phyloP scores from a whole-genome alignment of 371 early-diverging fungal genomes.

The Mucor racemosus region DNA sequence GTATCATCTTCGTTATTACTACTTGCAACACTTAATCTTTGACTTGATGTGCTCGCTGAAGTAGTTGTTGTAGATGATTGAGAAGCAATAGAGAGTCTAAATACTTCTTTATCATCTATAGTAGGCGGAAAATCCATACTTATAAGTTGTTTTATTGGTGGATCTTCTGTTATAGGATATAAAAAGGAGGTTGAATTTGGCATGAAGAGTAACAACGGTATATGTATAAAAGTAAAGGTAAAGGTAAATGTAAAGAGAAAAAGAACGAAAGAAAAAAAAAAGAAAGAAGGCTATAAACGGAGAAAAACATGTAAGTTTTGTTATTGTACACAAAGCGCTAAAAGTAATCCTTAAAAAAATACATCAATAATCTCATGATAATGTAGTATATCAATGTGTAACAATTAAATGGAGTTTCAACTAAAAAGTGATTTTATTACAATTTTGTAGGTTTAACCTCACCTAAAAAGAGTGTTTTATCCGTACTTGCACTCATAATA shows the following conservation, averaged over 20 bases:
- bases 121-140: slow-evolving; percentile 20
- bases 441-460: slow-evolving; percentile 66
- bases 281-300: slow-evolving; percentile 5
- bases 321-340: neutral
- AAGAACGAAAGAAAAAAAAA: slow-evolving; percentile 9
- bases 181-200: neutral
- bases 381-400: neutral
- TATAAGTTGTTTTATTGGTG: slow-evolving; percentile 12
- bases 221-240: slow-evolving; percentile 10
- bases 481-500: slow-evolving; percentile 83
- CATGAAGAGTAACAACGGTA: neutral
- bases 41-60: slow-evolving; percentile 30
- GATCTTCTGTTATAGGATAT: neutral
- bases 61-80: slow-evolving; percentile 39
- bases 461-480: slow-evolving; percentile 88
- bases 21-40: slow-evolving; percentile 36
- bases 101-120: slow-evolving; percentile 22
- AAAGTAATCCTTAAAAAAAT: neutral
- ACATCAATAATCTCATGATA: slow-evolving; percentile 6
- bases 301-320: neutral
- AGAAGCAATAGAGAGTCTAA: slow-evolving; percentile 42
- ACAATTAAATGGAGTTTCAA: neutral
- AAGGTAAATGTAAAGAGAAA: slow-evolving; percentile 8
- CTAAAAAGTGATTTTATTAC: slow-evolving; percentile 13
- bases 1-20: slow-evolving; percentile 27